Percentiles rank a stretch among this genome's conserved stretches.
These are phyloP conservation scores for Crithidia bombi DNA, from an alignment of 208 protist genomes.

Conservation along the genomic window DNA sequence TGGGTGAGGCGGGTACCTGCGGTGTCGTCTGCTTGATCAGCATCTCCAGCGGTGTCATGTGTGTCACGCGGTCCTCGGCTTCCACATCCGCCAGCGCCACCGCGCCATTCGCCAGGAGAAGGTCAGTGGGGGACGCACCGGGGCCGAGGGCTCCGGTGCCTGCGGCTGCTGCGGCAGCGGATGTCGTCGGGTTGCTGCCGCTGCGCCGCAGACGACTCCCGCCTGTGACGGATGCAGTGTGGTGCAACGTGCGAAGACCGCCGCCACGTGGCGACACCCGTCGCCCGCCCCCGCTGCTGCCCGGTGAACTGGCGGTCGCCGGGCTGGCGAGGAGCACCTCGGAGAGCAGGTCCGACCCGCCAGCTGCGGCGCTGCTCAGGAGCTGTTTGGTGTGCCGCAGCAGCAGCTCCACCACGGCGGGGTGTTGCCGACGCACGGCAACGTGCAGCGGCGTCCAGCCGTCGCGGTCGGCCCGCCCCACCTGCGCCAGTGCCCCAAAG, in stretches of 20 bases:
- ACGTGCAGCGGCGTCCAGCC: slow-evolving; percentile 80
- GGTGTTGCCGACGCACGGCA: slow-evolving; percentile 59
- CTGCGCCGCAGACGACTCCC: neutral
- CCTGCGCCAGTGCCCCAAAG: slow-evolving; percentile 17
- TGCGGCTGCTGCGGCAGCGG: slow-evolving; percentile 3
- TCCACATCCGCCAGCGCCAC: slow-evolving; percentile 58
- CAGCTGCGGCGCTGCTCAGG: slow-evolving; percentile 7
- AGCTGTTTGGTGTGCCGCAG: slow-evolving; percentile 48
- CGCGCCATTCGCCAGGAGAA: slow-evolving; percentile 16
- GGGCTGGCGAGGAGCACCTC: slow-evolving; percentile 14
- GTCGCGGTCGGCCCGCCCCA: slow-evolving; percentile 51
- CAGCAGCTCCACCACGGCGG: slow-evolving; percentile 55
- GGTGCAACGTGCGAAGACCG: slow-evolving; percentile 6
- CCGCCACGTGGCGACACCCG: slow-evolving; percentile 12
- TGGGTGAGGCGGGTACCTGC: neutral
- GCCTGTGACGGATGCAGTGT: slow-evolving; percentile 15
- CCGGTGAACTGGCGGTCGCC: neutral
- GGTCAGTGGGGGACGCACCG: neutral
- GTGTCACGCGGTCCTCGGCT: slow-evolving; percentile 44
- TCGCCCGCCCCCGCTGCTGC: neutral
- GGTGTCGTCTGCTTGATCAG: slow-evolving; percentile 43
- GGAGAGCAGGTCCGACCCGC: slow-evolving; percentile 16
- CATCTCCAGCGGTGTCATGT: slow-evolving; percentile 72
- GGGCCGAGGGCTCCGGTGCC: slow-evolving; percentile 2
- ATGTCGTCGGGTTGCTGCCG: slow-evolving; percentile 4